A percentile compares a stretch with the other conserved stretches of the same genome.
phyloP scores from a whole-genome alignment of 345 rosid species.

The Punica granatum region DNA sequence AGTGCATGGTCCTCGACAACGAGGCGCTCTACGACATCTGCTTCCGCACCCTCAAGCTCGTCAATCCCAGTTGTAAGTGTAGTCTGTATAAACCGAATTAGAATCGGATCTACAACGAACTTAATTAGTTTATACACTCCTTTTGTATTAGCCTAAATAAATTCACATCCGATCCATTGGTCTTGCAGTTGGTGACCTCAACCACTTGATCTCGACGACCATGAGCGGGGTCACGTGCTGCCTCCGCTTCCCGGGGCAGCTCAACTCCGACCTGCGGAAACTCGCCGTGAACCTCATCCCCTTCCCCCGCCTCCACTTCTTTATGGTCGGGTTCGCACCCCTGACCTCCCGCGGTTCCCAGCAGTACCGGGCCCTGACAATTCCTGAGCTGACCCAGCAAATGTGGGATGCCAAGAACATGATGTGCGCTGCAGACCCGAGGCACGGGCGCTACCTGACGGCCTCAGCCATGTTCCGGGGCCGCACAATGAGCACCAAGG shows the following conservation, averaged over 20 bases:
- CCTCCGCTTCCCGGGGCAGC: slow-evolving; percentile 79
- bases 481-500: slow-evolving; percentile 78
- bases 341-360: slow-evolving; percentile 72
- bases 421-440: slow-evolving; percentile 89
- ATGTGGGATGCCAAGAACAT: slow-evolving; percentile 84
- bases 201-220: slow-evolving; percentile 74
- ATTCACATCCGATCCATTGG: background rate
- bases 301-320: slow-evolving; percentile 75
- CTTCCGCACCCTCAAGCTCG: slow-evolving; percentile 53
- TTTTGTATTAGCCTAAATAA: background rate
- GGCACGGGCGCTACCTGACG: slow-evolving; percentile 79
- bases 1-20: slow-evolving; percentile 60
- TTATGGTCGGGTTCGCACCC: slow-evolving; percentile 84
- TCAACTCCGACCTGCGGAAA: slow-evolving; percentile 80
- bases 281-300: slow-evolving; percentile 74
- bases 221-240: slow-evolving; percentile 90
- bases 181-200: slow-evolving; percentile 67
- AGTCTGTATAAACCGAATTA: background rate
- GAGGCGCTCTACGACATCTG: slow-evolving; percentile 61
- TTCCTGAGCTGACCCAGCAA: slow-evolving; percentile 79
- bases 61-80: slow-evolving; percentile 53
- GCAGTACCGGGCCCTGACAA: slow-evolving; percentile 72
- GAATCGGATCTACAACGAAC: background rate
- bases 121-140: too few species aligned
- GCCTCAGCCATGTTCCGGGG: slow-evolving; percentile 92